phyloP scores from a whole-genome alignment of 179 eudicot species.

The Camellia oleifera region DNA sequence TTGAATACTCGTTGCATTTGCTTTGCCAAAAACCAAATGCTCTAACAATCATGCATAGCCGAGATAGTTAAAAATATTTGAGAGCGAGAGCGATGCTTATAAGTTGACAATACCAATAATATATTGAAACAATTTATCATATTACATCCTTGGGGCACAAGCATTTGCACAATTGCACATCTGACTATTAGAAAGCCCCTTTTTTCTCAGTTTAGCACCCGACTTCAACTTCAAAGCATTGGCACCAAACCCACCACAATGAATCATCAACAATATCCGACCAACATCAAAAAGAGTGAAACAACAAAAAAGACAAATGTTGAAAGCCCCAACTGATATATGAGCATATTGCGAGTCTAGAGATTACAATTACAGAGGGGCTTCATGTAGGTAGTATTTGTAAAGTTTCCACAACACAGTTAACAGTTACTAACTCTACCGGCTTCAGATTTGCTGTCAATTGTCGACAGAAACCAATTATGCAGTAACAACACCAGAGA shows the following conservation, averaged over 20 bases:
- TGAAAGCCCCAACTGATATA: not conserved
- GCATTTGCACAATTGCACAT: not conserved
- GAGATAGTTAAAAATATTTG: no score
- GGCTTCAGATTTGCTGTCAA: not conserved
- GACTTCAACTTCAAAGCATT: constrained; percentile 18
- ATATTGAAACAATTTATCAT: constrained; percentile 1
- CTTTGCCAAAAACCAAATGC: no score
- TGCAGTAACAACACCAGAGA: constrained; percentile 55
- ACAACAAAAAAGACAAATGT: not conserved
- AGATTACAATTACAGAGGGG: not conserved
- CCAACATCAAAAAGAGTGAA: not conserved
- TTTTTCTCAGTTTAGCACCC: not conserved
- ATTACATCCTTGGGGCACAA: constrained; percentile 11
- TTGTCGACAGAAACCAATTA: constrained; percentile 14
- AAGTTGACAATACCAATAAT: not conserved
- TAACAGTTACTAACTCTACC: not conserved
- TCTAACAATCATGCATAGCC: no score
- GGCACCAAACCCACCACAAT: not conserved
- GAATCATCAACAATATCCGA: not conserved
- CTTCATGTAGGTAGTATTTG: not conserved
- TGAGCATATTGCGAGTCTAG: not conserved
- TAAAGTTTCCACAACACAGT: not conserved
- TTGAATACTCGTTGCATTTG: no score
- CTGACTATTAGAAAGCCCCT: not conserved
- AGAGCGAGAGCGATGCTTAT: not conserved